Percentiles rank a stretch among this genome's conserved stretches.
phyloP scores from a whole-genome alignment of 108 stramenopile genomes.

The Fragilariopsis cylindrus region DNA sequence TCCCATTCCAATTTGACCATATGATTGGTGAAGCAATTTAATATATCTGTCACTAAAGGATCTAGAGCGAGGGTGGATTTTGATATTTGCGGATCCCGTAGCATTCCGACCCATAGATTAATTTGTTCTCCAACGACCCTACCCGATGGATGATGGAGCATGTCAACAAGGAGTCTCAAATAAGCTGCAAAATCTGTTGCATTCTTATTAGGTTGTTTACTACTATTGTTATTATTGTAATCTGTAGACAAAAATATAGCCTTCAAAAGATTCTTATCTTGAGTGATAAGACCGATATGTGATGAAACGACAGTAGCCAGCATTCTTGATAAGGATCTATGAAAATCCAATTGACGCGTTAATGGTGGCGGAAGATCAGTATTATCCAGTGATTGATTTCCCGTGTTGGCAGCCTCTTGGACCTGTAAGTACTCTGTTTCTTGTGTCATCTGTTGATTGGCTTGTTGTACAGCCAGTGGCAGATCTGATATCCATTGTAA shows the following conservation, averaged over 20 bases:
- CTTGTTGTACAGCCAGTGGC: slow-evolving; percentile 66
- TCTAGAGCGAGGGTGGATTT: slow-evolving; percentile 41
- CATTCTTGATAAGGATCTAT: slow-evolving; percentile 66
- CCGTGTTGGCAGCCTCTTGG: slow-evolving; percentile 25
- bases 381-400: slow-evolving; percentile 28
- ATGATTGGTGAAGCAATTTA: slow-evolving; percentile 64
- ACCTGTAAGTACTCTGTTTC: slow-evolving; percentile 42
- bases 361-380: slow-evolving; percentile 38
- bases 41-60: slow-evolving; percentile 59
- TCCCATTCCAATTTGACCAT: slow-evolving; percentile 78
- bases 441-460: slow-evolving; percentile 46
- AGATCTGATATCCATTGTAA: slow-evolving; percentile 63
- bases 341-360: slow-evolving; percentile 71
- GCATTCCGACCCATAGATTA: slow-evolving; percentile 68
- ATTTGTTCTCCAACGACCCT: slow-evolving; percentile 73
- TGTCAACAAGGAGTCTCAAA: slow-evolving; percentile 67
- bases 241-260: not conserved
- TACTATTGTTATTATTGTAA: slow-evolving; percentile 35
- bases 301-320: slow-evolving; percentile 63
- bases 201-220: slow-evolving; percentile 39
- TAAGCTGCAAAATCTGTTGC: slow-evolving; percentile 47
- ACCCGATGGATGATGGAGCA: slow-evolving; percentile 79
- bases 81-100: slow-evolving; percentile 79
- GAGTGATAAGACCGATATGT: slow-evolving; percentile 71
- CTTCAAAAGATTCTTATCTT: slow-evolving; percentile 62